Conservation (phyloP, 1,139 yeast genomes). For the Blastobotrys malaysiensis region DNA sequence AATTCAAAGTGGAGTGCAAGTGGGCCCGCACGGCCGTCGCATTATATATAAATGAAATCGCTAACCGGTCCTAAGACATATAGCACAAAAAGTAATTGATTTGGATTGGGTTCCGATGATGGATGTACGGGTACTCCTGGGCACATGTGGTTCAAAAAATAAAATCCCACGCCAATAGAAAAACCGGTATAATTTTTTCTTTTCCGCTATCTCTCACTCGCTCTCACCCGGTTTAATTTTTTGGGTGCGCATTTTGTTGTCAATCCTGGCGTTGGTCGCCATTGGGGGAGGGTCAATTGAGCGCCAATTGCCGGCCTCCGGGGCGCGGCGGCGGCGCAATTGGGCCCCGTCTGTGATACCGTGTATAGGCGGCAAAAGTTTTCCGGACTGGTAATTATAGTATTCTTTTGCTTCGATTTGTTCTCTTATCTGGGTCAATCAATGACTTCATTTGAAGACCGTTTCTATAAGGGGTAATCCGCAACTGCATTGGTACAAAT, state of each 20-base stretch:
- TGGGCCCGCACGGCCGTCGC: neutral
- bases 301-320: neutral
- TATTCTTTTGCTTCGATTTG: neutral
- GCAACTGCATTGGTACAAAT: neutral
- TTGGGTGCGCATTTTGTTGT: too few species aligned
- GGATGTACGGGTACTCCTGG: neutral
- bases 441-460: neutral
- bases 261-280: too few species aligned
- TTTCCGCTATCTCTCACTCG: neutral
- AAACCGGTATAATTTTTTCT: neutral
- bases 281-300: neutral
- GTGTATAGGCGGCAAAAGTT: too few species aligned
- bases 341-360: conserved; percentile 7
- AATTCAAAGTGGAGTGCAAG: neutral
- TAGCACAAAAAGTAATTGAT: neutral
- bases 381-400: too few species aligned
- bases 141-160: neutral
- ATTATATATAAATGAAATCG: neutral
- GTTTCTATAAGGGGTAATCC: neutral
- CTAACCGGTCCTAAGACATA: neutral
- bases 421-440: neutral
- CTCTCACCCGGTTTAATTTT: too few species aligned
- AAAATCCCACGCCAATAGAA: neutral
- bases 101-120: neutral
- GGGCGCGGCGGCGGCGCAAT: conserved; percentile 29